Base-by-base conservation (phyloP, 73 alveolate species). In the Paramecium primaurelia region DNA sequence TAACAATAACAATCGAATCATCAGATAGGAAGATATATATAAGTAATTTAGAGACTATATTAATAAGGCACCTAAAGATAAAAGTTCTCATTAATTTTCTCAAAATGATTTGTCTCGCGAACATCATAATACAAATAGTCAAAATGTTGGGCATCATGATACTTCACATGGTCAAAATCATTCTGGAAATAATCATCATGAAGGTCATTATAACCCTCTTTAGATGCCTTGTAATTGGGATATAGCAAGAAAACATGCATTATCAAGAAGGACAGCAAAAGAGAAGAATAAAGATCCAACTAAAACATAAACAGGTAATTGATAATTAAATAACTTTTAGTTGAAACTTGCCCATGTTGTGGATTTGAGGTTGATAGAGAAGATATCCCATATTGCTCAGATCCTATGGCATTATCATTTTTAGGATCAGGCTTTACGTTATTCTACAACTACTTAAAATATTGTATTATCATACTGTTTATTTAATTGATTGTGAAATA, bases 151-250 rank as follows among this genome's bases (percentile, higher is more conserved):
- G 9, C 69, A 54, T 54, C 69, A 54, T 54, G 69, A 54, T 16
- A 18, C 32, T 18, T 54, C 69, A 2, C 84, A 64, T 32, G 84
- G 7, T 28, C 16, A 64, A 0, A 71, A 80, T 44, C 75, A 36
- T 40, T 59, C 88, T 30, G 37, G 4, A 2, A 16, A 80, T 80
- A 20, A 42, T 3, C 32, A 47, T 12, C 77, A 80, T 45, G 77
- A 47, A n/a, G 73, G 36, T 45, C 77, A 89, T 11, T 89, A 89
- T n/a, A 73, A 89, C 77, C 94, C 94, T 2, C 38, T 89, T 6
- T 2, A 38, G 20, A 89, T 89, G 58, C 94, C 94, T 71, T 83
- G 89, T 42, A 91, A 89, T 36, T 89, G 94, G 94, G 91, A 64
- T 2, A 59, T 89, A 4, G 94, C 94, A 22, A 28, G 36, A 54